These are phyloP conservation scores for Morella rubra DNA, from an alignment of 306 rosid species.

Conservation along the genomic window DNA sequence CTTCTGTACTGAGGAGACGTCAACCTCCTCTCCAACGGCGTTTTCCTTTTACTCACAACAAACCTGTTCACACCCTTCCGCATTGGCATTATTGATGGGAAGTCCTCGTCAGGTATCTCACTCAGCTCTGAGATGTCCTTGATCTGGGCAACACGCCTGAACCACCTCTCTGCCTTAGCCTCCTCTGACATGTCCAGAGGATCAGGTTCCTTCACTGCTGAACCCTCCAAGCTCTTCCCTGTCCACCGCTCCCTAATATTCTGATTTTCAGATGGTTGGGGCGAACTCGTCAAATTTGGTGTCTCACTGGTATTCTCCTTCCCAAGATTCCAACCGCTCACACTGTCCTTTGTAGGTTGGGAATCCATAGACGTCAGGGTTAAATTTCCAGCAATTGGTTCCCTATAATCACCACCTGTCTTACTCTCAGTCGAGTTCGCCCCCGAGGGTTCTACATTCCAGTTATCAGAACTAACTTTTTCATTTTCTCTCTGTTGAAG, in stretches of 20 bases:
- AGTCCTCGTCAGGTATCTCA: slow-evolving; percentile 97
- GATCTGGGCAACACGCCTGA: slow-evolving; percentile 89
- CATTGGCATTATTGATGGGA: slow-evolving; percentile 99
- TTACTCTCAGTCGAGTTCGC: slow-evolving; percentile 30
- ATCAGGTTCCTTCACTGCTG: slow-evolving; percentile 90
- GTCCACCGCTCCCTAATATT: slow-evolving; percentile 52
- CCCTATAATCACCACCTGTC: slow-evolving; percentile 26
- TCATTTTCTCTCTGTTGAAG: slow-evolving; percentile 27
- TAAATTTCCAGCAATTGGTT: slow-evolving; percentile 34
- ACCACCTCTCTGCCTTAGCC: slow-evolving; percentile 98
- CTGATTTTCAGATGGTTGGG: slow-evolving; percentile 38
- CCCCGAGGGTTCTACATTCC: slow-evolving; percentile 27
- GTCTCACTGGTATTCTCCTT: slow-evolving; percentile 19
- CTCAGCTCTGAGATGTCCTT: slow-evolving; percentile 96
- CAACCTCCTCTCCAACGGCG: slow-evolving; percentile 91
- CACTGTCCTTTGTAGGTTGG: slow-evolving; percentile 6
- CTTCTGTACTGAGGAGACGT: slow-evolving; percentile 87
- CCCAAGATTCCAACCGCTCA: slow-evolving; percentile 15
- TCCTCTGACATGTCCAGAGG: slow-evolving; percentile 98
- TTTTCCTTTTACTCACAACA: slow-evolving; percentile 98
- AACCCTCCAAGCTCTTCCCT: slow-evolving; percentile 92
- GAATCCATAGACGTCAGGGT: slow-evolving; percentile 26
- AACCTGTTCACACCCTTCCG: slow-evolving; percentile 97
- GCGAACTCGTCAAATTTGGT: slow-evolving; percentile 33
- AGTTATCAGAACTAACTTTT: slow-evolving; percentile 20